Percentiles rank a stretch among this genome's conserved stretches.
Evolutionary conservation across 768 basidiomycete species (phyloP).

Genomic region (Russula emetica): DNA sequence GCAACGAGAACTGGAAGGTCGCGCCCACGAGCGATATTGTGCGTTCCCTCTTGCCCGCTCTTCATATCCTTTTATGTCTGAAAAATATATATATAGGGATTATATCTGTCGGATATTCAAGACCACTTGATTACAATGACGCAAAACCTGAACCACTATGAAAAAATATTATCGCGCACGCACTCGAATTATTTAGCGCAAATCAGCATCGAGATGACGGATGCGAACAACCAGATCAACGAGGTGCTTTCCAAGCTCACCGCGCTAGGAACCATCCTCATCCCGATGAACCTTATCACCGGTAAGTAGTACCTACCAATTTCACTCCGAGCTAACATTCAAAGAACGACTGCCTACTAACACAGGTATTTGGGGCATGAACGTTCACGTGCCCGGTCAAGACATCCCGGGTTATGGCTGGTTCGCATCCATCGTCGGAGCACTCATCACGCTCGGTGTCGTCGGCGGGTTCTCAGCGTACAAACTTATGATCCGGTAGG

Average conservation of each 20-base stretch:
- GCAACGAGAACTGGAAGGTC: constrained; percentile 98
- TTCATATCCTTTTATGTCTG: not conserved
- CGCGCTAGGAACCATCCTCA: constrained; percentile 93
- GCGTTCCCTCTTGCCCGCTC: constrained; percentile 29
- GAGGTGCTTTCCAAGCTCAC: constrained; percentile 97
- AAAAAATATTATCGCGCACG: constrained; percentile 97
- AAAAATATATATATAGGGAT: constrained; percentile 50
- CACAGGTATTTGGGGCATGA: constrained; percentile 94
- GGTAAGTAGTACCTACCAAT: constrained; percentile 42
- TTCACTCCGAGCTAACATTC: not conserved
- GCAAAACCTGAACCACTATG: constrained; percentile 98
- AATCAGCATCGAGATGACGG: constrained; percentile 99
- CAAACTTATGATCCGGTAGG: constrained; percentile 55
- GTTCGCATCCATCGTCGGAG: constrained; percentile 85
- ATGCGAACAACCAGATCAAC: constrained; percentile 99
- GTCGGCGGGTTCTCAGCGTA: constrained; percentile 79
- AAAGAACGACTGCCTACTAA: no score
- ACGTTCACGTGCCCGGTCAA: constrained; percentile 93
- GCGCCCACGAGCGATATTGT: constrained; percentile 98
- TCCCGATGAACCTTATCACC: constrained; percentile 96
- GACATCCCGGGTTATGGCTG: constrained; percentile 63
- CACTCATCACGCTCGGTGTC: constrained; percentile 73
- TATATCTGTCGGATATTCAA: constrained; percentile 94
- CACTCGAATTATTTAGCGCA: constrained; percentile 99
- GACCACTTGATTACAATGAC: constrained; percentile 99